Conservation (phyloP, 352 stramenopile genomes). For the Pythium aphanidermatum region DNA sequence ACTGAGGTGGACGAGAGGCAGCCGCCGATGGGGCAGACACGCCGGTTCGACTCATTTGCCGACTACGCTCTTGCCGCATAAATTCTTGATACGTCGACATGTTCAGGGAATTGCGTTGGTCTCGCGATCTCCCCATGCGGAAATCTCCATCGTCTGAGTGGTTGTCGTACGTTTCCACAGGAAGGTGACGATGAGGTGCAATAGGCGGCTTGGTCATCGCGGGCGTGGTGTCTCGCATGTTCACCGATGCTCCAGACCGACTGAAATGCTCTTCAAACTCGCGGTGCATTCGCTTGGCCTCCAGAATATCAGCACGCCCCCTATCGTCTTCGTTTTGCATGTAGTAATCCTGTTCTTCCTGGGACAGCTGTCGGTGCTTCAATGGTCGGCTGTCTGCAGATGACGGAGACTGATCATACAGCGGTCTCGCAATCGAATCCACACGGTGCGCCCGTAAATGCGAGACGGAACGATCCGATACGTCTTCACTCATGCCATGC, state of each 20-base stretch:
- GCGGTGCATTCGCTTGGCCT: constrained; percentile 56
- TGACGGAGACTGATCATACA: constrained; percentile 41
- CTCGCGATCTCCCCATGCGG: too few species aligned
- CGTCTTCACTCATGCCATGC: constrained; percentile 8
- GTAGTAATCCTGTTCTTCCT: constrained; percentile 60
- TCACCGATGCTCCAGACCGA: constrained; percentile 9
- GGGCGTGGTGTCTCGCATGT: background rate
- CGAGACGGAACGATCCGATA: background rate
- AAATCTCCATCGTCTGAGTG: background rate
- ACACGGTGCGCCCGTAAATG: constrained; percentile 11
- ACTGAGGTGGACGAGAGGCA: too few species aligned
- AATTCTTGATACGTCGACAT: constrained; percentile 22
- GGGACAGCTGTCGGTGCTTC: constrained; percentile 27
- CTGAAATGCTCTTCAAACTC: constrained; percentile 56
- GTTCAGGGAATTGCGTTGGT: too few species aligned
- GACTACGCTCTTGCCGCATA: constrained; percentile 12
- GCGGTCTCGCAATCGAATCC: constrained; percentile 17
- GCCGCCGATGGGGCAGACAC: background rate
- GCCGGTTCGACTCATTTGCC: constrained; percentile 4
- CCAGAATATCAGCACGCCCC: constrained; percentile 49
- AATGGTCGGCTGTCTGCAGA: constrained; percentile 11
- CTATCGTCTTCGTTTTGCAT: constrained; percentile 38
- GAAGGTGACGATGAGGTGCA: constrained; percentile 1
- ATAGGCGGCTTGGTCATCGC: background rate
- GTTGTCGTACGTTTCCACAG: constrained; percentile 4